Conservation (phyloP, 2,329 filamentous ascomycete genomes). For the Byssoonygena ceratinophila region DNA sequence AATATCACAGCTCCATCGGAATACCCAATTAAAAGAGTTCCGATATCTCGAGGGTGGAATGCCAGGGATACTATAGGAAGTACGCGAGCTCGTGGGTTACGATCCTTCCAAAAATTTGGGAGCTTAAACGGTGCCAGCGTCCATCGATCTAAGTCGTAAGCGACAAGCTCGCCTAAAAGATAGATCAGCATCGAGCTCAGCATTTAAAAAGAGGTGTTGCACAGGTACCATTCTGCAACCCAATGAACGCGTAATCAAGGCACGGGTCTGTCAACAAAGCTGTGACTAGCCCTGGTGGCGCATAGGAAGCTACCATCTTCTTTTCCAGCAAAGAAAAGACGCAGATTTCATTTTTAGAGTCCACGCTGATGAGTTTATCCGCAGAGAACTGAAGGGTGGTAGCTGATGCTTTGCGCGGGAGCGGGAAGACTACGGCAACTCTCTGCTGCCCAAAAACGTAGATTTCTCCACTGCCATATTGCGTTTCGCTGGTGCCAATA, state of each 20-base stretch:
- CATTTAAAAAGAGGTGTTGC: not conserved
- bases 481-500: conserved; percentile 77
- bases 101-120: conserved; percentile 74
- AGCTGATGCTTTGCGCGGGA: conserved; percentile 63
- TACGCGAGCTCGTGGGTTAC: conserved; percentile 55
- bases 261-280: conserved; percentile 73
- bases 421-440: conserved; percentile 62
- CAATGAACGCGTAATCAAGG: conserved; percentile 86
- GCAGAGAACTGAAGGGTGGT: conserved; percentile 71
- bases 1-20: conserved; percentile 77
- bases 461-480: conserved; percentile 75
- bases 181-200: not conserved
- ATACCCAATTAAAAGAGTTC: conserved; percentile 85
- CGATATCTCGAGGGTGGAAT: conserved; percentile 84
- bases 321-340: conserved; percentile 71
- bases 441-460: conserved; percentile 78
- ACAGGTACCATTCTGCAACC: conserved; percentile 54
- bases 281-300: conserved; percentile 65
- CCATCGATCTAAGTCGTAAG: conserved; percentile 86
- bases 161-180: conserved; percentile 59
- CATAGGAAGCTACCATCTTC: conserved; percentile 55
- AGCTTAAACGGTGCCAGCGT: conserved; percentile 66
- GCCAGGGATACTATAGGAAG: conserved; percentile 64
- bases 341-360: conserved; percentile 72
- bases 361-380: conserved; percentile 73